Evolutionary conservation across 164 flowering plant species (phyloP).

Genomic region (Aristolochia fimbriata): DNA sequence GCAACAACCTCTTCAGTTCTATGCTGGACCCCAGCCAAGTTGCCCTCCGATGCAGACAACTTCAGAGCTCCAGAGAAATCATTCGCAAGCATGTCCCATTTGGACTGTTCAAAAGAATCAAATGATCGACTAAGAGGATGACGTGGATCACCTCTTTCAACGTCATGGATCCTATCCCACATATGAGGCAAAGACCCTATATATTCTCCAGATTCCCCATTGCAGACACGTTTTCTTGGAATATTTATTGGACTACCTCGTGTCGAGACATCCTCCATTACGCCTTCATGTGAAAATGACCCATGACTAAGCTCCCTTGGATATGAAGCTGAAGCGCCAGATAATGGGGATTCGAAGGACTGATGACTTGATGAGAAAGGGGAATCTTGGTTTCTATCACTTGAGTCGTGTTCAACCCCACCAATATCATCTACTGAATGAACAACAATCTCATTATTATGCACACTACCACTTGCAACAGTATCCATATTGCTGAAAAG

Average conservation of each 20-base stretch:
- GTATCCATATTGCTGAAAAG: slow-evolving; percentile 41
- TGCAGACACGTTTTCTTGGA: slow-evolving; percentile 13
- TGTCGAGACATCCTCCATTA: slow-evolving; percentile 13
- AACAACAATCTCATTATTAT: slow-evolving; percentile 15
- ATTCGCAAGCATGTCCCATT: slow-evolving; percentile 15
- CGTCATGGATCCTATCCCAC: slow-evolving; percentile 20
- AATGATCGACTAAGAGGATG: slow-evolving; percentile 41
- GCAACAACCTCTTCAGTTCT: slow-evolving; percentile 6
- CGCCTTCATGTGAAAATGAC: slow-evolving; percentile 13
- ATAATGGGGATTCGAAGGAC: slow-evolving; percentile 3
- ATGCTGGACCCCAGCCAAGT: slow-evolving; percentile 11
- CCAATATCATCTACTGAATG: slow-evolving; percentile 13
- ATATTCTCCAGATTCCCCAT: slow-evolving; percentile 16
- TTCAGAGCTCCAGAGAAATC: slow-evolving; percentile 16
- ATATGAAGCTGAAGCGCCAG: slow-evolving; percentile 7
- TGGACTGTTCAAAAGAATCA: slow-evolving; percentile 30
- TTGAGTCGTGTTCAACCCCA: slow-evolving; percentile 14
- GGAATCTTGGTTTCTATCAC: slow-evolving; percentile 8
- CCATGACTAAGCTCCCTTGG: slow-evolving; percentile 20
- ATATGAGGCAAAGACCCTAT: slow-evolving; percentile 50
- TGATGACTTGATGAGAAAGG: slow-evolving; percentile 6
- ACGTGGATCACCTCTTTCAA: slow-evolving; percentile 15
- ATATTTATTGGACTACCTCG: slow-evolving; percentile 33
- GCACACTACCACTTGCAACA: slow-evolving; percentile 9
- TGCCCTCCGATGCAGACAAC: slow-evolving; percentile 16